A percentile compares a stretch with the other conserved stretches of the same genome.
Conservation (phyloP, 163 green algal genomes). For the Scenedesmus sp. region DNA sequence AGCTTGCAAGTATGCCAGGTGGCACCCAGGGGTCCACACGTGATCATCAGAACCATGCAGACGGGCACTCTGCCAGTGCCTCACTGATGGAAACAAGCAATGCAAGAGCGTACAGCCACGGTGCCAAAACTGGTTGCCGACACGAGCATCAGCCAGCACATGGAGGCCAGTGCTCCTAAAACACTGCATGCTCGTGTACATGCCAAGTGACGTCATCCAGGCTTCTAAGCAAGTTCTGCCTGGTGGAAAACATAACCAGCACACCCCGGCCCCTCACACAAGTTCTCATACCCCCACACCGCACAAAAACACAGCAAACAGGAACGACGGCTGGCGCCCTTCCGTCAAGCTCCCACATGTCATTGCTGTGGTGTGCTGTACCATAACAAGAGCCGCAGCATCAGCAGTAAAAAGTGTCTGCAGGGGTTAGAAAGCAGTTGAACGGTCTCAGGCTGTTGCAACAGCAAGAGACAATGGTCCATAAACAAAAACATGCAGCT, state of each 20-base stretch:
- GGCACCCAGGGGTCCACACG: neutral
- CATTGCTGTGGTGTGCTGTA: neutral
- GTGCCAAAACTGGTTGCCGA: neutral
- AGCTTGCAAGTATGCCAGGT: neutral
- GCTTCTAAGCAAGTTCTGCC: neutral
- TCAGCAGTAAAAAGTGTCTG: neutral
- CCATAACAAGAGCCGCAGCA: neutral
- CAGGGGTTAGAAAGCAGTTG: neutral
- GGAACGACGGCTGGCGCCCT: neutral
- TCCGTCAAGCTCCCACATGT: neutral
- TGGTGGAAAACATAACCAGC: neutral
- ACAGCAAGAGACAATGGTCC: neutral
- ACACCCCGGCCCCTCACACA: too few relatives aligned
- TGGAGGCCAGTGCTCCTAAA: neutral
- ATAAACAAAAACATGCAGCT: neutral
- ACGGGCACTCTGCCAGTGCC: neutral
- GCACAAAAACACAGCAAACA: neutral
- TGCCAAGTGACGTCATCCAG: neutral
- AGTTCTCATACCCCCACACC: neutral
- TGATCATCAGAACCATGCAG: neutral
- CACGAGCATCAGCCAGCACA: neutral
- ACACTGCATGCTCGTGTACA: neutral
- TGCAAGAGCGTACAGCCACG: neutral
- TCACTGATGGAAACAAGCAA: neutral
- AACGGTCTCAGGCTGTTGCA: neutral